phyloP scores from a whole-genome alignment of 306 rosid genomes.

The Dalbergia cultrata region DNA sequence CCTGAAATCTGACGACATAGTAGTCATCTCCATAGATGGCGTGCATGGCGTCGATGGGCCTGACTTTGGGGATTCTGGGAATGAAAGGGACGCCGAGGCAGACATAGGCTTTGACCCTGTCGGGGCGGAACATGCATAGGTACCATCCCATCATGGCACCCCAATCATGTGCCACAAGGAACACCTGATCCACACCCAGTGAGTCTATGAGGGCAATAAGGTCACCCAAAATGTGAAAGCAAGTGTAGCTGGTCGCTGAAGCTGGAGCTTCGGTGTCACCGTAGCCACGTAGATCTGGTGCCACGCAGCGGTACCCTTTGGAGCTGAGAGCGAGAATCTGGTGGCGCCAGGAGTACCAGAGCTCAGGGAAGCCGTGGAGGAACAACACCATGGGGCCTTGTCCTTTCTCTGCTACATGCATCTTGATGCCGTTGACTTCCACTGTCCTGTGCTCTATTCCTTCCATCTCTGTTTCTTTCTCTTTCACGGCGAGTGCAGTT shows the following conservation, averaged over 20 bases:
- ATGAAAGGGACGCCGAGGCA: constrained; percentile 46
- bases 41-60: constrained; percentile 22
- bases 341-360: constrained; percentile 54
- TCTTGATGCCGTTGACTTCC: constrained; percentile 53
- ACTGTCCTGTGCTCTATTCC: constrained; percentile 36
- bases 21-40: constrained; percentile 49
- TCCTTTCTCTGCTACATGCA: constrained; percentile 53
- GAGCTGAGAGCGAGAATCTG: constrained; percentile 42
- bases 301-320: constrained; percentile 48
- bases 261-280: constrained; percentile 45
- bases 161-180: constrained; percentile 55
- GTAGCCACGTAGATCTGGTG: constrained; percentile 54
- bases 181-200: constrained; percentile 41
- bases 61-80: constrained; percentile 26
- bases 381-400: constrained; percentile 49
- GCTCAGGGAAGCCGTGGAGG: constrained; percentile 57
- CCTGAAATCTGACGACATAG: constrained; percentile 56
- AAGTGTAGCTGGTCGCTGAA: constrained; percentile 17
- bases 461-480: constrained; percentile 25
- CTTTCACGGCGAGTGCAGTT: too few relatives aligned
- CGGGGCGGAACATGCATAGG: constrained; percentile 50
- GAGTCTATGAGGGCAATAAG: constrained; percentile 45
- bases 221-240: constrained; percentile 44
- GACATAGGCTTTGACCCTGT: constrained; percentile 44
- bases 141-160: constrained; percentile 51